Evolutionary conservation across 2,329 filamentous ascomycete species (phyloP), one percentile per base, ranked within the genome.

Genomic region (Trichoderma sp.): DNA sequence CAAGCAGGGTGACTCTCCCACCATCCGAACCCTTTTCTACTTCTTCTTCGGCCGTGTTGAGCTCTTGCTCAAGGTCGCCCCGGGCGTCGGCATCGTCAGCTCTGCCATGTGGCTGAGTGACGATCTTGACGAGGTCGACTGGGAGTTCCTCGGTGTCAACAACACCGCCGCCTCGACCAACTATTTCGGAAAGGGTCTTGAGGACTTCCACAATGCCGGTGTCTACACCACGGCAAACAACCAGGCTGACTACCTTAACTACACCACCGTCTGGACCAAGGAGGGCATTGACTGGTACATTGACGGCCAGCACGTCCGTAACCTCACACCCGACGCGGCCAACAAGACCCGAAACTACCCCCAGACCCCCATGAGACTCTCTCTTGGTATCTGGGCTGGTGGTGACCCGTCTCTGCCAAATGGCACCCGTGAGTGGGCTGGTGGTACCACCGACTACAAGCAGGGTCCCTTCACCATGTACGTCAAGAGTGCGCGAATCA

Each of bases 51-150:
- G 93, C 64, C 87, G 89, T 69, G 89, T 92, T 67, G 92, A 95
- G 78, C 85, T 94, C 68, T 84, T 87, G 72, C 86, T 96, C 82
- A 92, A 92, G 81, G 91, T 91, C 4, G 89, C 93, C 0, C 80
- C 83, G 1, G 93, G 93, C 19, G 81, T 81, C 8, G 93, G 93
- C 61, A 89, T 97, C 70, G 87, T 97, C 73, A 93, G 89, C 74
- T 89, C 91, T 70, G 89, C 96, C 74, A 94, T 97, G 76, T 85
- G 94, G 78, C 84, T 95, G 71, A 94, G 91, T 60, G 90, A 95
- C 72, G 90, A 93, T 73, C 84, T 94, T 15, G 93, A 97, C 76
- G 92, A 97, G 79, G 89, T 97, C 48, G 93, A 97, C 76, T 94
- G 92, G 87, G 92, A 95, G 76, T 91, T 92, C 75, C 84, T 93